A percentile compares a stretch with the other conserved stretches of the same genome.
These are phyloP conservation scores for Leptosphaerulina australis DNA, from an alignment of 2,329 filamentous ascomycete species.

Conservation along the genomic window DNA sequence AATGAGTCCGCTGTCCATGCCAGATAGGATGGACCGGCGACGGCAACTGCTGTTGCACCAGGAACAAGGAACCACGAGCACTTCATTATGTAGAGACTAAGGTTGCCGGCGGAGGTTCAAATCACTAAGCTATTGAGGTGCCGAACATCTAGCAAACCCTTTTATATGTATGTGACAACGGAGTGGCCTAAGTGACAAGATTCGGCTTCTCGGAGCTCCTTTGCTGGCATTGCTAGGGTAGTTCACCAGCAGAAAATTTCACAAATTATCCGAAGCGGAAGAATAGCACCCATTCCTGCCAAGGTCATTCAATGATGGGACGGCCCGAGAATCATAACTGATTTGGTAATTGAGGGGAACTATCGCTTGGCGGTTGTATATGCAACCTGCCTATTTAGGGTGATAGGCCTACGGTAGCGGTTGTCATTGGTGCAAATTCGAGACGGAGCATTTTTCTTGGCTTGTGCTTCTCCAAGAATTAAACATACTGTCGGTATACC, in stretches of 20 bases:
- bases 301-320: neutral
- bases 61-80: neutral
- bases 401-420: neutral
- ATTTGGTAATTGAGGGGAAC: constrained; percentile 1
- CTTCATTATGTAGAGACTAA: neutral
- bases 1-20: constrained; percentile 6
- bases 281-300: neutral
- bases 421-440: constrained; percentile 10
- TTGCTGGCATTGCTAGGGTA: neutral
- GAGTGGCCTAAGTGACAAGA: too few species aligned
- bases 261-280: constrained; percentile 7
- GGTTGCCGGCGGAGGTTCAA: neutral
- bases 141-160: neutral
- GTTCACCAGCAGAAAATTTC: too few species aligned
- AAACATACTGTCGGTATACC: too few species aligned
- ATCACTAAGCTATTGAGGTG: neutral
- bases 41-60: constrained; percentile 7
- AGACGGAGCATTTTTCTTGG: too few species aligned
- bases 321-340: constrained; percentile 5
- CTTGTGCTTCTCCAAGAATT: too few species aligned
- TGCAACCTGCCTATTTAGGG: constrained; percentile 1
- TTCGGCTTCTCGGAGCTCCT: neutral
- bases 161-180: neutral
- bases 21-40: constrained; percentile 8
- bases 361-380: constrained; percentile 5